Evolutionary conservation across 2,329 filamentous ascomycete genomes (phyloP).

Genomic region (Ceratocystiopsis sp.): DNA sequence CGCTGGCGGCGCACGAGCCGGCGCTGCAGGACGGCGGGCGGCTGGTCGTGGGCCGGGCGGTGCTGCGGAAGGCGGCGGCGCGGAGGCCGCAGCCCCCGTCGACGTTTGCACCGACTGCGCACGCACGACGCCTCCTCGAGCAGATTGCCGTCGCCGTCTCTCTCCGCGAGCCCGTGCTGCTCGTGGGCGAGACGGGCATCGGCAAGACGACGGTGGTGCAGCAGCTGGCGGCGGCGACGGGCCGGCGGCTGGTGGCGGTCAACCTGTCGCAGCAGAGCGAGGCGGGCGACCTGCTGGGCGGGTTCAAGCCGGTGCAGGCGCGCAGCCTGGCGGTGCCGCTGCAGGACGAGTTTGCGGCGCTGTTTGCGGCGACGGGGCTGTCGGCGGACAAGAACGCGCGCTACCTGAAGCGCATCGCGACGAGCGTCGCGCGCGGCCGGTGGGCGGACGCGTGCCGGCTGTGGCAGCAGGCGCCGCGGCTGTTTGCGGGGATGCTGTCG

Average conservation of each 20-base stretch:
- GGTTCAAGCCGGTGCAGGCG: slow-evolving; percentile 90
- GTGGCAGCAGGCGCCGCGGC: slow-evolving; percentile 71
- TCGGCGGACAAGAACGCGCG: slow-evolving; percentile 74
- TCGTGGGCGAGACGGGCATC: slow-evolving; percentile 98
- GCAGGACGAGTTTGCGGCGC: slow-evolving; percentile 82
- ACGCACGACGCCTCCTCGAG: slow-evolving; percentile 72
- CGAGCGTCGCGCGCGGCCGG: slow-evolving; percentile 62
- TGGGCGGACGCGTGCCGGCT: slow-evolving; percentile 77
- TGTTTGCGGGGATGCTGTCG: slow-evolving; percentile 39
- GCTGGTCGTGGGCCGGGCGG: slow-evolving; percentile 49
- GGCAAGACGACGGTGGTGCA: slow-evolving; percentile 96
- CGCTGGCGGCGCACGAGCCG: slow-evolving; percentile 57
- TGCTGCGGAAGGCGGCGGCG: slow-evolving; percentile 38
- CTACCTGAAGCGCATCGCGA: slow-evolving; percentile 67
- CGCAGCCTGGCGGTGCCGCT: slow-evolving; percentile 75
- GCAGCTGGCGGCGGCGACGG: slow-evolving; percentile 68
- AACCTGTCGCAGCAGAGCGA: slow-evolving; percentile 98
- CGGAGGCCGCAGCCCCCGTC: slow-evolving; percentile 13
- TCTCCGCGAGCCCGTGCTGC: slow-evolving; percentile 70
- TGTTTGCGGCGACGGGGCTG: slow-evolving; percentile 74
- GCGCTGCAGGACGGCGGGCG: slow-evolving; percentile 44
- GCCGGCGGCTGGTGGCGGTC: slow-evolving; percentile 76
- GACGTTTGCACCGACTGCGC: slow-evolving; percentile 76
- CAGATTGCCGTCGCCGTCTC: slow-evolving; percentile 72
- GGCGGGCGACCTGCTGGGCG: slow-evolving; percentile 84